Evolutionary conservation across 1,284 basidiomycete genomes (phyloP).

Genomic region (Puccinia sorghi): DNA sequence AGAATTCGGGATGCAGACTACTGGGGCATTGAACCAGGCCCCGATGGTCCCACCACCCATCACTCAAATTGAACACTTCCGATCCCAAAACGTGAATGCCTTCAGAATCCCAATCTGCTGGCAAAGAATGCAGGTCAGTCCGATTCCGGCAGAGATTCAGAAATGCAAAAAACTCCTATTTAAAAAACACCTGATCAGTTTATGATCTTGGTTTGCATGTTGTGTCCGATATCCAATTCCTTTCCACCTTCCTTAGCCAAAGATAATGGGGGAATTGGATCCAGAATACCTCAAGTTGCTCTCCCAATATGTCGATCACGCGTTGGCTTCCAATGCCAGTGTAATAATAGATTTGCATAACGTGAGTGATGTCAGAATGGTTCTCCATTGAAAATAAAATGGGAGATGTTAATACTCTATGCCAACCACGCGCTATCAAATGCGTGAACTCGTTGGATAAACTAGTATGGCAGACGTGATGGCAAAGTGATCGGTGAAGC

Average conservation of each 20-base stretch:
- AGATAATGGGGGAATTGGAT: constrained; percentile 21
- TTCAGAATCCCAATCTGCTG: constrained; percentile 29
- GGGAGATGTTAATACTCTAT: neutral
- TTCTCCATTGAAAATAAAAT: neutral
- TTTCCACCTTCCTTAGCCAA: constrained; percentile 8
- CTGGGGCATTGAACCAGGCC: neutral
- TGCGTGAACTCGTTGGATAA: neutral
- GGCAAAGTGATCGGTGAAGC: constrained; percentile 22
- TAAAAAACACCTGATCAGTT: no score
- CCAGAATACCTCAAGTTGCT: neutral
- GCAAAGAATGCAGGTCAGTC: constrained; percentile 32
- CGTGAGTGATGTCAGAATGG: neutral
- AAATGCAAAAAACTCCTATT: no score
- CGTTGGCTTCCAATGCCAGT: neutral
- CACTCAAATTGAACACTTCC: constrained; percentile 26
- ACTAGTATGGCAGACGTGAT: constrained; percentile 24
- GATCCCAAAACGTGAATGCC: constrained; percentile 9
- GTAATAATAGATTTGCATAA: constrained; percentile 40
- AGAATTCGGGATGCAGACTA: constrained; percentile 24
- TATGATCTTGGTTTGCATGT: neutral
- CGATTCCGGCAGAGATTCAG: no score
- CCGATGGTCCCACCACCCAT: neutral
- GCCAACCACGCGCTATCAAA: neutral
- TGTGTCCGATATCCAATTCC: neutral
- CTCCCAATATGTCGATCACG: neutral